Base-by-base conservation (phyloP, 2,329 filamentous ascomycete species). In the Penicillium paneum region DNA sequence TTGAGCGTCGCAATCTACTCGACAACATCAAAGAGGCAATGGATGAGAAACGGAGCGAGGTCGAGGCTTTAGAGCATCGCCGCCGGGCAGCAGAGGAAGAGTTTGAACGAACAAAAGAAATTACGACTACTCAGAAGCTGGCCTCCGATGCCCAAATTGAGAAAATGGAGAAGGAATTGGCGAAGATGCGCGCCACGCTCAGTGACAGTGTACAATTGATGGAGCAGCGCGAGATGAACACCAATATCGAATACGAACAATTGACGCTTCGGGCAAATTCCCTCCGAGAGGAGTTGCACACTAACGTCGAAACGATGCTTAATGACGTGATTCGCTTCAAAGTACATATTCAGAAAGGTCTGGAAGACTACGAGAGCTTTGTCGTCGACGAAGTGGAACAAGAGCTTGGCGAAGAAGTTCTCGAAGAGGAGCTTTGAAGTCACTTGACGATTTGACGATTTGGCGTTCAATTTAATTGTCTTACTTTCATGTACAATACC, bases 311-410 rank as follows among this genome's bases (percentile, higher is more conserved):
- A 76, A 88, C 87, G 65, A 96, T 97, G 84, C 78, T 99, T 56
- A 96, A 97, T 76, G 92, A 97, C 70, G 89, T 97, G 58, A 96
- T 97, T 78, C 92, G 95, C 68, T 97, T 99, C 83, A 99, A 99
- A 78, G 90, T 99, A 61, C 92, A 97, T 68, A 81, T 99, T 48
- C 94, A 99, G 74, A 92, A 91, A 76, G 88, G 86, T 55, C 79
- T 99, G 50, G 93, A 97, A 70, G 90, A 94, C 67, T 97, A 96
- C 72, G 94, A 99, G 75, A 86, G 87, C 52, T 96, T 97, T 69
- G 91, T 97, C 7, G 87, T 90, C 2, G 90, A 96, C 62, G 93
- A 97, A 76, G 86, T 97, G n/a, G 90, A 96, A 76, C 84, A 87
- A 69, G 89, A 92, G 74, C 77, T 91, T 21, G 84, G 85, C n/a